Conservation (phyloP, 1,139 yeast genomes). For the Pichia norvegensis region DNA sequence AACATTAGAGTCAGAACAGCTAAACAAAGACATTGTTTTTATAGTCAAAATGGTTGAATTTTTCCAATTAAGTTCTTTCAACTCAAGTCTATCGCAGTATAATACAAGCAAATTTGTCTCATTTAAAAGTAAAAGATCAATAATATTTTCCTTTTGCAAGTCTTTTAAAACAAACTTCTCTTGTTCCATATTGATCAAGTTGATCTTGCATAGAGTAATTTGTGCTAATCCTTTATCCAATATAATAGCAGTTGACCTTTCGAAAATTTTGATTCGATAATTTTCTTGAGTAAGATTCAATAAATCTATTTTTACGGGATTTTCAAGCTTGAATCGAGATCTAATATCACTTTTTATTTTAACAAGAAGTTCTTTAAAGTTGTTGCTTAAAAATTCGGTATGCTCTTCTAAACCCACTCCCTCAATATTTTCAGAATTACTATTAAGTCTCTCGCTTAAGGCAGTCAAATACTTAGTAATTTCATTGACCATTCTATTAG, state of each 20-base stretch:
- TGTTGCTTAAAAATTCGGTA: constrained; percentile 12
- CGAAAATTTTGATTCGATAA: not conserved
- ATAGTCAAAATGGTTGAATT: not conserved
- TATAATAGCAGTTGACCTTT: not conserved
- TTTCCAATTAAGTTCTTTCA: not conserved
- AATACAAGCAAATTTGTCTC: not conserved
- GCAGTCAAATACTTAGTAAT: constrained; percentile 22
- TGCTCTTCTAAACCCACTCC: constrained; percentile 10
- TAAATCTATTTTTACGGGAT: not conserved
- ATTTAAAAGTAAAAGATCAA: not conserved
- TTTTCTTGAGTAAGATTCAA: not conserved
- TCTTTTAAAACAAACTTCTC: not conserved
- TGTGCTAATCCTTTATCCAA: not conserved
- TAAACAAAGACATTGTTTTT: not conserved
- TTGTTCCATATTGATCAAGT: not conserved
- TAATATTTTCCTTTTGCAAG: not conserved
- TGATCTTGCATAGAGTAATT: too few relatives aligned
- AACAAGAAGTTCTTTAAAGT: constrained; percentile 16
- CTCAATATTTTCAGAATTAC: not conserved
- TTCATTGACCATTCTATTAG: constrained; percentile 19
- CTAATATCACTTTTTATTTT: constrained; percentile 21
- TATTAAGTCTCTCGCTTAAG: constrained; percentile 13
- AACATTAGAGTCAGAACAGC: not conserved
- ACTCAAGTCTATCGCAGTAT: not conserved
- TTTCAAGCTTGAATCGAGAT: constrained; percentile 15